These are phyloP conservation scores for Kwoniella sp. DNA, from an alignment of 768 basidiomycete species.

Conservation along the genomic window DNA sequence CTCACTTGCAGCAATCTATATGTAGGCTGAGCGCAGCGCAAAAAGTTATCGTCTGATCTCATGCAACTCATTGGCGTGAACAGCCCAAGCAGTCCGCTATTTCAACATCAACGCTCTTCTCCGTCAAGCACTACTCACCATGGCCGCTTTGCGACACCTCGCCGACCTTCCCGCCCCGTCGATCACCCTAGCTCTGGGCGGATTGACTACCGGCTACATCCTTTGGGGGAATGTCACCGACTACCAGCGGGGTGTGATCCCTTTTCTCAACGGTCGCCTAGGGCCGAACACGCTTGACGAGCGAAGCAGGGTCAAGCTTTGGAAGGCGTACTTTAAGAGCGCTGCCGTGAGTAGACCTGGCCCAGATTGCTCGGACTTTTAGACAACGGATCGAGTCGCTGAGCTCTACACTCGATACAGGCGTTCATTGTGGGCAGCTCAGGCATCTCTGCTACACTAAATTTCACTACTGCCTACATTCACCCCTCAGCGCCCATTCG, in stretches of 20 bases:
- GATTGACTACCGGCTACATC: constrained; percentile 12
- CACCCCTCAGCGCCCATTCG: constrained; percentile 4
- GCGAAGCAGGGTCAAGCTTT: constrained; percentile 1
- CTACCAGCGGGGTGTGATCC: constrained; percentile 5
- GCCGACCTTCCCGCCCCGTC: constrained; percentile 6
- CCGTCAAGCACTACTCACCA: no score
- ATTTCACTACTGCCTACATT: constrained; percentile 3
- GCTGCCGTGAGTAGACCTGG: constrained; percentile 4
- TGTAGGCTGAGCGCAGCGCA: no score
- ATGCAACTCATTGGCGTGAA: no score
- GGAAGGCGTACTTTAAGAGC: constrained; percentile 5
- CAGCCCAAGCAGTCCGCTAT: no score
- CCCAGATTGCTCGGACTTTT: background rate
- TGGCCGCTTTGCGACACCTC: no score
- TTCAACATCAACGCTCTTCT: no score
- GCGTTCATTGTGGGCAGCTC: background rate
- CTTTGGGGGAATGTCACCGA: constrained; percentile 10
- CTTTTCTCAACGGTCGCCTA: constrained; percentile 9
- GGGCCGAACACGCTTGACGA: background rate
- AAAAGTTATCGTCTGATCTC: no score
- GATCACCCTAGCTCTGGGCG: constrained; percentile 14
- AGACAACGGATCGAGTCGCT: background rate
- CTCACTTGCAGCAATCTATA: no score
- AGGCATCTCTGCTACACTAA: background rate
- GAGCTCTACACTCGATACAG: background rate